Base-by-base conservation (phyloP, 345 rosid species). In the Alliaria petiolata region DNA sequence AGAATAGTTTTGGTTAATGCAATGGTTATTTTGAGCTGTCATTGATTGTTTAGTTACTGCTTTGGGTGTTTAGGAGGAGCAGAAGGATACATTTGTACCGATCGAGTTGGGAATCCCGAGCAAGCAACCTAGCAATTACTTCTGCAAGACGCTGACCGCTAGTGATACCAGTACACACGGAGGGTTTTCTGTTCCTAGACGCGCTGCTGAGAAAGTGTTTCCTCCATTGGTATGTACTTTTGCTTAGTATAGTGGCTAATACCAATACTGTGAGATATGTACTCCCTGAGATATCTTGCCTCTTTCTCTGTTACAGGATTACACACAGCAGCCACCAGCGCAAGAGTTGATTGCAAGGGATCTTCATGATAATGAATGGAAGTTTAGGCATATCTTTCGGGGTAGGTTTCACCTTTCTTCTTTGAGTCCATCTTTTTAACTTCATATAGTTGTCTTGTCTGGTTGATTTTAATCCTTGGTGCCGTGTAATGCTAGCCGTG, bases 111-210 rank as follows among this genome's bases (percentile, higher is more conserved):
- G 84, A 14, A 53, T 77, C 8, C 87, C 87, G 1, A 83, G 78
- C 62, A 83, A 79, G 69, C 86, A 83, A 46, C 84, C 84, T 5
- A 76, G 76, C 7, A 83, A 83, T 70, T 83, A 83, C 63, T 83
- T 83, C 70, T 83, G 84, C 58, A 83, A 83, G 81, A 83, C 86
- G 14, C 17, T 83, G 67, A 81, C 84, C 0, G 86, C 86, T 20
- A 83, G 86, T 76, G 86, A 83, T 77, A 83, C 91, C 22, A 87
- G 89, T 57, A 87, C 92, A 0, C 92, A 87, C 76, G 92, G 92
- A 71, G 92, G 92, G 2, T 87, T 87, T 70, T 87, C 92, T 69
- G 86, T 87, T 44, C 92, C 92, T 78, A 85, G 89, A 50, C 89
- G 87, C 0, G 85, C 89, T 28, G 92, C 92, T 51, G 89, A 87